Conservation (phyloP, 1,284 basidiomycete species). For the Boletellus sp. region DNA sequence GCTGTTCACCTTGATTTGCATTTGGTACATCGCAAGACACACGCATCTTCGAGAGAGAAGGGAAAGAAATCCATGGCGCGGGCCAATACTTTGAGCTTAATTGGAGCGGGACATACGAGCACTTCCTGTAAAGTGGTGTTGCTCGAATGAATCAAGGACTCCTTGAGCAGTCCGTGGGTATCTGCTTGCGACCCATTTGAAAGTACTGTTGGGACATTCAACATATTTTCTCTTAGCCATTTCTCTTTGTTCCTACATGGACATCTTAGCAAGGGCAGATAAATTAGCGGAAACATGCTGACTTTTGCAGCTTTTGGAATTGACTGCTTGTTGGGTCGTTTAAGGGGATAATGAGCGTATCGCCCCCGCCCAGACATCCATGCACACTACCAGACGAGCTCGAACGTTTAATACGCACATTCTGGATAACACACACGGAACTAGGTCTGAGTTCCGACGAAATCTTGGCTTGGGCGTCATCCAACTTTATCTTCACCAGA, state of each 20-base stretch:
- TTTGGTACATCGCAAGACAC: constrained; percentile 46
- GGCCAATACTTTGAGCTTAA: constrained; percentile 45
- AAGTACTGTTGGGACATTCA: constrained; percentile 2
- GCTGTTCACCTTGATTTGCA: constrained; percentile 48
- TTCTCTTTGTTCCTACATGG: constrained; percentile 29
- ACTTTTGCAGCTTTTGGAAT: constrained; percentile 29
- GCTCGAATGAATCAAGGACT: background rate
- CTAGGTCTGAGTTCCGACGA: constrained; percentile 42
- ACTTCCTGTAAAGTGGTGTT: constrained; percentile 40
- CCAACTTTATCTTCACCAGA: constrained; percentile 53
- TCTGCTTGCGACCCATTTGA: constrained; percentile 1
- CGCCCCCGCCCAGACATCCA: constrained; percentile 55
- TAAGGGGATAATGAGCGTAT: constrained; percentile 47
- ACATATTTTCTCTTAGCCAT: constrained; percentile 25
- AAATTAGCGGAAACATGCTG: constrained; percentile 1
- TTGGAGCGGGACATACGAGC: constrained; percentile 31
- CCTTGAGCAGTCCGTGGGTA: background rate
- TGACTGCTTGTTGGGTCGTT: constrained; percentile 36
- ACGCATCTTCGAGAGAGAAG: constrained; percentile 43
- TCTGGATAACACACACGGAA: constrained; percentile 46
- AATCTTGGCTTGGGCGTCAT: constrained; percentile 45
- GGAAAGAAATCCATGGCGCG: constrained; percentile 57
- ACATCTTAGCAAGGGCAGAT: constrained; percentile 3
- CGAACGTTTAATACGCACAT: constrained; percentile 43
- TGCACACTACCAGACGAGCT: constrained; percentile 30